Evolutionary conservation across 2,329 filamentous ascomycete genomes (phyloP).

Genomic region (Ceratocystiopsis minuta): DNA sequence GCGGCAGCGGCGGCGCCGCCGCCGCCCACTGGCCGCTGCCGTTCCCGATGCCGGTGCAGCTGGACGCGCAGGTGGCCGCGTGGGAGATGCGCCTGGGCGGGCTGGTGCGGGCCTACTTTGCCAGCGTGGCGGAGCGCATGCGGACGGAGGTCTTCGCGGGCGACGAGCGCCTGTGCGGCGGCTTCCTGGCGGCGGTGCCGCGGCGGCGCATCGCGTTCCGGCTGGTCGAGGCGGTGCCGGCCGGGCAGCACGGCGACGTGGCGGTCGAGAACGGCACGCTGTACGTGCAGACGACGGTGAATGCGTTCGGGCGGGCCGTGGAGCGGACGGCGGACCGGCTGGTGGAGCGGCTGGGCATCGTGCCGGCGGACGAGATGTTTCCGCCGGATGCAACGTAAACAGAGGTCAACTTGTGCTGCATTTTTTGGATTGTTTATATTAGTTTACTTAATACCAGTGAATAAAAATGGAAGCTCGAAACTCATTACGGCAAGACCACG

Average conservation of each 20-base stretch:
- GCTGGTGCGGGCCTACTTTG: conserved; percentile 24
- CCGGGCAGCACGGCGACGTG: conserved; percentile 26
- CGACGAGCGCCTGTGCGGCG: conserved; percentile 30
- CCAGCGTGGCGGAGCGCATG: conserved; percentile 15
- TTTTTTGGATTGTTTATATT: too few relatives aligned
- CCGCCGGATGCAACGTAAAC: too few relatives aligned
- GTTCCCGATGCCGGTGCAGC: too few relatives aligned
- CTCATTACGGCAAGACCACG: too few relatives aligned
- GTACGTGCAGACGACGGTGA: conserved; percentile 20
- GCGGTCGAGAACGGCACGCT: conserved; percentile 29
- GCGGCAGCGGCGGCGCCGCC: too few relatives aligned
- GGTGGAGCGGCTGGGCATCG: too few relatives aligned
- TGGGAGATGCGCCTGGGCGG: too few relatives aligned
- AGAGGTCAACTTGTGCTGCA: too few relatives aligned
- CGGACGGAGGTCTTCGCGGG: conserved; percentile 5
- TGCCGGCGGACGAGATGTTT: too few relatives aligned
- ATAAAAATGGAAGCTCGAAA: too few relatives aligned
- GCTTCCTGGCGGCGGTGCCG: conserved; percentile 27
- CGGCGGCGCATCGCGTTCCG: conserved; percentile 25
- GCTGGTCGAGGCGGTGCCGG: conserved; percentile 26
- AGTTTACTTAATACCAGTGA: too few relatives aligned
- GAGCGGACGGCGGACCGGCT: conserved; percentile 19
- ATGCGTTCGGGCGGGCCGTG: conserved; percentile 17
- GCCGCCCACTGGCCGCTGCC: too few relatives aligned
- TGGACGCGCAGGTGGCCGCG: conserved; percentile 25